Base-by-base conservation (phyloP, 1,139 yeast genomes). In the Pichia sp. region DNA sequence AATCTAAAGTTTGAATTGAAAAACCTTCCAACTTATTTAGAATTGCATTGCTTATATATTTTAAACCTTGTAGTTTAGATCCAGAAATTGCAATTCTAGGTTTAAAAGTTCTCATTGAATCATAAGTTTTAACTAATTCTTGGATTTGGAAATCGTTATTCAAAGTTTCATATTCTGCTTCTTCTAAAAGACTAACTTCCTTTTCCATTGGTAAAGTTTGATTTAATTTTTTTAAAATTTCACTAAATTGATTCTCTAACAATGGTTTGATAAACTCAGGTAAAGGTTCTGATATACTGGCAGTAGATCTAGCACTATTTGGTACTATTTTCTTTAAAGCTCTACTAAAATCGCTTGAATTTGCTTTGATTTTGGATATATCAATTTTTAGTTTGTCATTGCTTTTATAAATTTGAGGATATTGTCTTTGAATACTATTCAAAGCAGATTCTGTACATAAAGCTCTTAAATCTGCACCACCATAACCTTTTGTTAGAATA, bases 401-500 rank as follows among this genome's bases (percentile, higher is more conserved):
- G 7, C 92, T 76, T 53, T 75, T 70, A 64, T 92, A 94, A 41
- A 94, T 92, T 62, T 94, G 98, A 0, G 99, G 99, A 58, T 84
- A 92, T 43, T 82, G 78, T 54, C 98, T 70, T 64, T 92, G 97
- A 40, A 92, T 92, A 56, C 60, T 49, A 39, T 57, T 82, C 50
- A 94, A 71, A 0, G 98, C 97, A 12, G 97, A 94, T 62, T 92
- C 99, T 0, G 97, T 90, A 60, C 97, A 90, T 31, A 92, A 69
- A 0, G 97, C 96, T 46, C 97, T 72, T 51, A 94, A 70, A 64
- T 92, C 99, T 3, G 99, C 97, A 67, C 99, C 99, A 34, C 98
- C 98, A 59, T 87, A 94, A 0, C 98, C 98, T 61, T 90, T 92
- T 0, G 99, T 90, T 47, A 87, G 68, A 12, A 73, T 72, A 0